Conservation (phyloP, 2,329 filamentous ascomycete genomes). For the Berkeleyomyces basicola region DNA sequence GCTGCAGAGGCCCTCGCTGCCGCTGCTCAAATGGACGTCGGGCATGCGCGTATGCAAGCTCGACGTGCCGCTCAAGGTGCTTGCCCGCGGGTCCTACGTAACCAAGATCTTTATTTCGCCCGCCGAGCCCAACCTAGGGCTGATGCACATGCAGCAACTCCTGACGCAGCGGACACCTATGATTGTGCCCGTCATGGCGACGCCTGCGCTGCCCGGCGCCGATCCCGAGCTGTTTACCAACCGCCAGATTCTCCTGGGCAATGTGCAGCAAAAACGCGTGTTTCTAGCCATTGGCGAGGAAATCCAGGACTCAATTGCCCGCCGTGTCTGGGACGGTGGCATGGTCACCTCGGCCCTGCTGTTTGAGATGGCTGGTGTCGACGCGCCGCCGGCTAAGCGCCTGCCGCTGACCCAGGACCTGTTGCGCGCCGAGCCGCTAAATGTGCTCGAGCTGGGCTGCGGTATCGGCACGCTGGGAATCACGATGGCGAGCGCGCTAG, state of each 20-base stretch:
- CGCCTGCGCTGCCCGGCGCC: conserved; percentile 1
- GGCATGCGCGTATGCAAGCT: conserved; percentile 27
- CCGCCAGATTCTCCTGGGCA: conserved; percentile 11
- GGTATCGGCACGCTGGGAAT: conserved; percentile 40
- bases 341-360: conserved; percentile 28
- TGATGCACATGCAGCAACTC: conserved; percentile 10
- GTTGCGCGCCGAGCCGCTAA: background rate
- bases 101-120: conserved; percentile 12
- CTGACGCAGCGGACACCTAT: conserved; percentile 7
- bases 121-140: conserved; percentile 7
- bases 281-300: conserved; percentile 31
- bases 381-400: background rate
- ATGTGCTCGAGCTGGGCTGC: conserved; percentile 37
- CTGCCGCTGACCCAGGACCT: conserved; percentile 1
- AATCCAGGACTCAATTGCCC: conserved; percentile 42
- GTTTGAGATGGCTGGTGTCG: conserved; percentile 4
- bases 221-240: conserved; percentile 11
- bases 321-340: conserved; percentile 43
- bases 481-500: conserved; percentile 27
- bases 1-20: conserved; percentile 17
- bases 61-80: conserved; percentile 13
- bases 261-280: conserved; percentile 11
- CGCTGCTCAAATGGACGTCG: conserved; percentile 19
- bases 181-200: conserved; percentile 11
- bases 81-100: conserved; percentile 12